phyloP scores from a whole-genome alignment of 208 protist species.

The Acanthamoeba castellanii region DNA sequence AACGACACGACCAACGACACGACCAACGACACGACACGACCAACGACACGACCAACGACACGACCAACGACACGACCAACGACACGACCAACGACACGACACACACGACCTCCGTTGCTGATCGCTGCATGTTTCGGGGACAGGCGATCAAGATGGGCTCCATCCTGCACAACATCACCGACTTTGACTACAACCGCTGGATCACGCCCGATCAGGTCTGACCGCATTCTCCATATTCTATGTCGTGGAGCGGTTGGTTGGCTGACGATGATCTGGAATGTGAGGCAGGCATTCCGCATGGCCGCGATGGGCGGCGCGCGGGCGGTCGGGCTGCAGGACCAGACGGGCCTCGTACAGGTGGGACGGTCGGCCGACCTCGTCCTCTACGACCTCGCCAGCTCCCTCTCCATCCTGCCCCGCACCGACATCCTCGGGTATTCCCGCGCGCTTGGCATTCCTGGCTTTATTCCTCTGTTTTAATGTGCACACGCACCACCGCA shows the following conservation, averaged over 20 bases:
- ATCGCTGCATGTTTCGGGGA: neutral
- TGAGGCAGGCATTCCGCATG: slow-evolving; percentile 17
- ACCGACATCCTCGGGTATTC: slow-evolving; percentile 38
- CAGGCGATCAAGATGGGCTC: slow-evolving; percentile 62
- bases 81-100: too few relatives aligned
- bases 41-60: too few relatives aligned
- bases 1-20: too few relatives aligned
- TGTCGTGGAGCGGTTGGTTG: too few relatives aligned
- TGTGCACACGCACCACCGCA: neutral
- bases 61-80: too few relatives aligned
- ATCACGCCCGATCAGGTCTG: neutral
- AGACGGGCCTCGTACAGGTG: neutral
- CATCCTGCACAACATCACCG: slow-evolving; percentile 64
- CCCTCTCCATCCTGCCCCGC: slow-evolving; percentile 26
- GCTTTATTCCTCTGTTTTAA: neutral
- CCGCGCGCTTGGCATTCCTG: neutral
- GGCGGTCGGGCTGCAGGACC: slow-evolving; percentile 7
- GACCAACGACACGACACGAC: too few relatives aligned
- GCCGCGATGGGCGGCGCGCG: slow-evolving; percentile 4
- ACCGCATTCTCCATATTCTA: neutral
- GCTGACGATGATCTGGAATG: too few relatives aligned
- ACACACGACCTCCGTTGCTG: neutral
- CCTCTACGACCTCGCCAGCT: slow-evolving; percentile 30
- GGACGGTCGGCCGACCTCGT: slow-evolving; percentile 24
- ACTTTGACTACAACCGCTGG: slow-evolving; percentile 28